Percentiles rank a stretch among this genome's conserved stretches.
Conservation (phyloP, 2,329 filamentous ascomycete species). For the Monilinia aucupariae region DNA sequence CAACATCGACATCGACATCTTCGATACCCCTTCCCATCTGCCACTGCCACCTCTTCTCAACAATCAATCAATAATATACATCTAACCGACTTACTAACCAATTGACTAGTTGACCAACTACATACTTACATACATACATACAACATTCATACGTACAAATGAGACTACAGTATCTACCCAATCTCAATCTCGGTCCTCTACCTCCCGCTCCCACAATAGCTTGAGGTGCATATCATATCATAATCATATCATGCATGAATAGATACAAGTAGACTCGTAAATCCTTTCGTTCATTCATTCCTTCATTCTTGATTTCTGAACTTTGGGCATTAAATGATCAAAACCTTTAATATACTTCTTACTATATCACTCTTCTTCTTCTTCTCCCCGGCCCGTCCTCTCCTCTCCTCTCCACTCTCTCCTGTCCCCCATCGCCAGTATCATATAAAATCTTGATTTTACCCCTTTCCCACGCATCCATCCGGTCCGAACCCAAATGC, state of each 20-base stretch:
- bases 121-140: too few species aligned
- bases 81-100: too few species aligned
- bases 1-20: too few species aligned
- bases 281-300: not conserved
- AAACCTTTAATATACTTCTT: not conserved
- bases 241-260: not conserved
- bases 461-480: not conserved
- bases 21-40: too few species aligned
- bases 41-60: too few species aligned
- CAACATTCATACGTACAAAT: too few species aligned
- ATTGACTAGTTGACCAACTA: too few species aligned
- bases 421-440: not conserved
- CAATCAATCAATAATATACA: too few species aligned
- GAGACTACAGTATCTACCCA: too few species aligned
- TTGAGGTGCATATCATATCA: not conserved
- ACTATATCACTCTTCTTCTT: too few species aligned
- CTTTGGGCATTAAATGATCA: not conserved
- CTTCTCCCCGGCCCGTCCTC: not conserved
- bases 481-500: not conserved
- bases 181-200: not conserved
- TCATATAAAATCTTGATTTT: not conserved
- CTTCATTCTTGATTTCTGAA: too few species aligned
- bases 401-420: not conserved
- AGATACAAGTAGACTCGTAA: not conserved
- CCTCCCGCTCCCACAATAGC: not conserved